phyloP scores from a whole-genome alignment of 1,284 basidiomycete species.

The Grifola frondosa region DNA sequence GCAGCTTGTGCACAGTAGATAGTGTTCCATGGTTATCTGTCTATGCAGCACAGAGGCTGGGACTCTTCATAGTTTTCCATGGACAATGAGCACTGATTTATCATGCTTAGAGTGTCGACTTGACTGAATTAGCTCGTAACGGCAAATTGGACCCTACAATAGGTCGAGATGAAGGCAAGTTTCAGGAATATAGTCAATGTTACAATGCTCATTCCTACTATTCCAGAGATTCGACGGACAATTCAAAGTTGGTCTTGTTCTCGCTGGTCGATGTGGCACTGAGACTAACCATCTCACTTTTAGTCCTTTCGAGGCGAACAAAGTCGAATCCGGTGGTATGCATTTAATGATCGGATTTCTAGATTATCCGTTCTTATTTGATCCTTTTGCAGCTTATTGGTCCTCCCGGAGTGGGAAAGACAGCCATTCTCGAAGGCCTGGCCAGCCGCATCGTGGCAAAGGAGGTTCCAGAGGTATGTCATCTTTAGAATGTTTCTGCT shows the following conservation, averaged over 20 bases:
- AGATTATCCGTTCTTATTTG: not conserved
- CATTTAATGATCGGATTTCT: not conserved
- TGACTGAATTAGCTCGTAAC: constrained; percentile 79
- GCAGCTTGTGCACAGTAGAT: not conserved
- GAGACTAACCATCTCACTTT: not conserved
- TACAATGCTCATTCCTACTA: constrained; percentile 7
- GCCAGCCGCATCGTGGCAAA: constrained; percentile 86
- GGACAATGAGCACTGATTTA: not conserved
- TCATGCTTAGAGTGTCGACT: constrained; percentile 65
- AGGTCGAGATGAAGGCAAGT: constrained; percentile 77
- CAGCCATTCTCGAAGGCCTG: constrained; percentile 89
- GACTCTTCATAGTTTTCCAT: not conserved
- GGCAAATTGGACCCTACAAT: constrained; percentile 91
- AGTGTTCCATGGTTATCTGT: not conserved
- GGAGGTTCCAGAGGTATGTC: constrained; percentile 86
- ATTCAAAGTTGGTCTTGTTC: constrained; percentile 69
- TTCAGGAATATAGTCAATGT: not conserved
- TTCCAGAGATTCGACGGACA: constrained; percentile 80
- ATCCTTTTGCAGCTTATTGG: constrained; percentile 58
- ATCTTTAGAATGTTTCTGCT: not conserved
- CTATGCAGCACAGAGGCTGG: constrained; percentile 2
- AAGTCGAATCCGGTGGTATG: constrained; percentile 87
- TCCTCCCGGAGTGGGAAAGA: constrained; percentile 87
- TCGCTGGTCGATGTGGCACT: not conserved
- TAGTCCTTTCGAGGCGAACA: constrained; percentile 76